phyloP scores from a whole-genome alignment of 805 yeast genomes.

The Myxozyma lipomycoides region DNA sequence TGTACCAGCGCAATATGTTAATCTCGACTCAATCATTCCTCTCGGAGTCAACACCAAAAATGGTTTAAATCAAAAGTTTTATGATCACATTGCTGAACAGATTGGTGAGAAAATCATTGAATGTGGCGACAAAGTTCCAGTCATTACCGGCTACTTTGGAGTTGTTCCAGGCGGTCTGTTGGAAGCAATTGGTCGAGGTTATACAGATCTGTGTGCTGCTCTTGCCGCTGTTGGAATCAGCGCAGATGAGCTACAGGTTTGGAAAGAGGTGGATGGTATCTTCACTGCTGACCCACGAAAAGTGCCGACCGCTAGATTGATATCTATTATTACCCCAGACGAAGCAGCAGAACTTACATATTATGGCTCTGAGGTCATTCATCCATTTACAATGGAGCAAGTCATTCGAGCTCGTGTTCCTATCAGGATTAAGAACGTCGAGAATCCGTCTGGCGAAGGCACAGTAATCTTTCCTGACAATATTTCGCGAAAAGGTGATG shows the following conservation, averaged over 20 bases:
- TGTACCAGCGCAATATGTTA: slow-evolving; percentile 71
- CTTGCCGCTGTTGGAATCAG: slow-evolving; percentile 85
- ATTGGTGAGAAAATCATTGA: slow-evolving; percentile 47
- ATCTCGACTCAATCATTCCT: slow-evolving; percentile 69
- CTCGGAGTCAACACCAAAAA: slow-evolving; percentile 50
- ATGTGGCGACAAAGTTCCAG: slow-evolving; percentile 54
- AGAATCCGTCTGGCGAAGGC: slow-evolving; percentile 88
- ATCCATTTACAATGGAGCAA: slow-evolving; percentile 99
- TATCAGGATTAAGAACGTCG: slow-evolving; percentile 92
- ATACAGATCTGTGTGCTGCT: slow-evolving; percentile 97
- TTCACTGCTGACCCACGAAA: slow-evolving; percentile 98
- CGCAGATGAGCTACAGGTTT: slow-evolving; percentile 93
- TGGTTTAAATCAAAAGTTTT: slow-evolving; percentile 65
- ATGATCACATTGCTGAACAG: slow-evolving; percentile 47
- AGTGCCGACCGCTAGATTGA: slow-evolving; percentile 80
- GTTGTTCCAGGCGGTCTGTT: slow-evolving; percentile 92
- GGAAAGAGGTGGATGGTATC: slow-evolving; percentile 99
- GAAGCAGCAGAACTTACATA: slow-evolving; percentile 98
- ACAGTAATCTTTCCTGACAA: slow-evolving; percentile 93
- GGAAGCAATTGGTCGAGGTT: slow-evolving; percentile 93
- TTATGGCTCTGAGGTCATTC: slow-evolving; percentile 96
- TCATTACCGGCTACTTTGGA: slow-evolving; percentile 94
- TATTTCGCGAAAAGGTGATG: slow-evolving; percentile 76
- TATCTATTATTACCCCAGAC: slow-evolving; percentile 90
- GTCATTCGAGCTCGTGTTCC: slow-evolving; percentile 95